Evolutionary conservation across 805 yeast genomes (phyloP).

Genomic region (Sugiyamaella floridensis): DNA sequence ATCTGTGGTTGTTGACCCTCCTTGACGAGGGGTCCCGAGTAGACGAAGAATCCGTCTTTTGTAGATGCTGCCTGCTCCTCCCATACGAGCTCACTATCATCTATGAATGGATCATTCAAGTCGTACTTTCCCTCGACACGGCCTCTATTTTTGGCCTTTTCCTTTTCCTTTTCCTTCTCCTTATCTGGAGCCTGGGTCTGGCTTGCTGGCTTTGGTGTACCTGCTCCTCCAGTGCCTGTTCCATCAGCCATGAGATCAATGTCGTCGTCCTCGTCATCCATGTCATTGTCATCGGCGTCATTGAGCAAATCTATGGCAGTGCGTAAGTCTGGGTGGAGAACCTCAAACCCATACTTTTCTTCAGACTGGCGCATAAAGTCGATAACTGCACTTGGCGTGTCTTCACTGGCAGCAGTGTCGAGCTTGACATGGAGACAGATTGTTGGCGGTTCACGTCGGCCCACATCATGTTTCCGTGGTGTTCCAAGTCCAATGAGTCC

Average conservation of each 20-base stretch:
- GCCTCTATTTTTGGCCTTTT: slow-evolving; percentile 47
- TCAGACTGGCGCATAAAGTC: slow-evolving; percentile 71
- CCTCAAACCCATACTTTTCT: slow-evolving; percentile 76
- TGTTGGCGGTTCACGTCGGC: slow-evolving; percentile 7
- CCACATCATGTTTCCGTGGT: slow-evolving; percentile 6
- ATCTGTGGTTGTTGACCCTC: slow-evolving; percentile 36
- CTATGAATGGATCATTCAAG: slow-evolving; percentile 89
- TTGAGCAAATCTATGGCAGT: slow-evolving; percentile 40
- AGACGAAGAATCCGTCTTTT: slow-evolving; percentile 92
- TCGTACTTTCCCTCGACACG: slow-evolving; percentile 88
- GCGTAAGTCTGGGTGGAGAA: slow-evolving; percentile 60
- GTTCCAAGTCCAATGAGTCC: neutral
- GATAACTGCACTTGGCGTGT: slow-evolving; percentile 42
- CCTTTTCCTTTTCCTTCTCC: slow-evolving; percentile 17
- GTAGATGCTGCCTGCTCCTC: slow-evolving; percentile 92
- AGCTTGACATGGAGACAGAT: slow-evolving; percentile 14
- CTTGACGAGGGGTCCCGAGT: slow-evolving; percentile 74
- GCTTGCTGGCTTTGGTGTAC: neutral
- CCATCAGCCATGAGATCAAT: slow-evolving; percentile 24
- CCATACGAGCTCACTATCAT: slow-evolving; percentile 85
- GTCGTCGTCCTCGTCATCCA: slow-evolving; percentile 36
- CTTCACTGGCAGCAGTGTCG: slow-evolving; percentile 12
- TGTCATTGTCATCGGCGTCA: slow-evolving; percentile 43
- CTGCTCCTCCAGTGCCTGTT: slow-evolving; percentile 4
- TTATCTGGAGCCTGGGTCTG: slow-evolving; percentile 2